These are phyloP conservation scores for Nannizziopsis arthrosporioides DNA, from an alignment of 2,329 filamentous ascomycete genomes.

Conservation along the genomic window DNA sequence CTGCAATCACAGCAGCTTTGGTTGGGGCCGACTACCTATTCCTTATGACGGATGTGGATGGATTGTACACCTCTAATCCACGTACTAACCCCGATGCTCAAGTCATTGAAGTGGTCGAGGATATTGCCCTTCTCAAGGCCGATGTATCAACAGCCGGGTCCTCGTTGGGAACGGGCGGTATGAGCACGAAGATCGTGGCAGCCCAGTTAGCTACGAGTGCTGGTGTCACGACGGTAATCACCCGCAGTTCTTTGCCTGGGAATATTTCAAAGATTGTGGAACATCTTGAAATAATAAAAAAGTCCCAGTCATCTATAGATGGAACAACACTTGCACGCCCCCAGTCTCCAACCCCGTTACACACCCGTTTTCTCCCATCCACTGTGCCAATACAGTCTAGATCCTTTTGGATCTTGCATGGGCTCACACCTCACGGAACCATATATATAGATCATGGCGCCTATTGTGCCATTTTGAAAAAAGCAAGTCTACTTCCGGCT, in stretches of 20 bases:
- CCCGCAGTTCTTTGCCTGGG: conserved; percentile 80
- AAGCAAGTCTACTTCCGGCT: conserved; percentile 77
- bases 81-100: conserved; percentile 71
- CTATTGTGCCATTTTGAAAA: conserved; percentile 63
- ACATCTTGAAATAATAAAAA: conserved; percentile 52
- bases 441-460: conserved; percentile 90
- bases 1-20: conserved; percentile 93
- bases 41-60: conserved; percentile 98
- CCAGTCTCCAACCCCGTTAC: conserved; percentile 48
- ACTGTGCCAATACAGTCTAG: conserved; percentile 76
- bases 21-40: conserved; percentile 94
- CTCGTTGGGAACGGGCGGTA: conserved; percentile 81
- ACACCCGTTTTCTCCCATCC: conserved; percentile 86
- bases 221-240: conserved; percentile 92
- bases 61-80: conserved; percentile 92
- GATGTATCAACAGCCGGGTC: conserved; percentile 89
- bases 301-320: background rate
- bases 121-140: conserved; percentile 69
- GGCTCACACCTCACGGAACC: conserved; percentile 77
- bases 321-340: conserved; percentile 28
- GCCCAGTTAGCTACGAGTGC: conserved; percentile 85
- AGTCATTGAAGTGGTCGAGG: conserved; percentile 83
- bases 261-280: conserved; percentile 81
- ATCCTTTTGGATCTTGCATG: conserved; percentile 95
- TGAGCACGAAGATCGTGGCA: conserved; percentile 95